Conservation (phyloP, 495 filamentous ascomycete genomes). For the Delitschia confertaspora region DNA sequence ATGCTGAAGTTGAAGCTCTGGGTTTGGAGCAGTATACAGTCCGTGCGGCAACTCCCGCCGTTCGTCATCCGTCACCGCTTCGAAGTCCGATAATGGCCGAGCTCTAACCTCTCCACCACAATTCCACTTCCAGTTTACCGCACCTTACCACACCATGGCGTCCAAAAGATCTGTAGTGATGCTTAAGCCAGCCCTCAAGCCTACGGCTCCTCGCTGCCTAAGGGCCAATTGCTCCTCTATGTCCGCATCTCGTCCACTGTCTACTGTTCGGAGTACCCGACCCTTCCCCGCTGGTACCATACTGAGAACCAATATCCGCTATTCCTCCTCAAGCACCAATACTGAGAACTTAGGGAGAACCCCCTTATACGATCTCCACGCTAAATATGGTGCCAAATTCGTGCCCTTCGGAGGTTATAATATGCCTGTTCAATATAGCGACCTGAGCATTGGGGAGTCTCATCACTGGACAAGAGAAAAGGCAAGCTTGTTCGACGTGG, state of each 20-base stretch:
- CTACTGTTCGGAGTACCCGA: no score
- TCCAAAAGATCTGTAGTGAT: slow-evolving; percentile 9
- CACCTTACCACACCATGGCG: slow-evolving; percentile 12
- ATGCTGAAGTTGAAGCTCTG: slow-evolving; percentile 1
- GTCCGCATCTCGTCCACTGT: background rate
- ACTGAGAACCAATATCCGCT: no score
- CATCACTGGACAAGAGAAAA: slow-evolving; percentile 82
- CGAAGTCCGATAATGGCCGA: no score
- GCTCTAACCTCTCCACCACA: no score
- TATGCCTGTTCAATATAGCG: slow-evolving; percentile 86
- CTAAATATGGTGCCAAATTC: slow-evolving; percentile 77
- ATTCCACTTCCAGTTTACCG: no score
- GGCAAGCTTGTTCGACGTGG: slow-evolving; percentile 80
- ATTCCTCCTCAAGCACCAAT: slow-evolving; percentile 15
- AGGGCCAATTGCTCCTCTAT: slow-evolving; percentile 1
- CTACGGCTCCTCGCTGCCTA: background rate
- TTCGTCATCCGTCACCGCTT: no score
- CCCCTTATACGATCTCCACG: slow-evolving; percentile 74
- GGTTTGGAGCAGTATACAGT: no score
- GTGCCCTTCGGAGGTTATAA: slow-evolving; percentile 89
- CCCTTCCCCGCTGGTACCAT: no score
- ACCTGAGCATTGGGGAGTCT: slow-evolving; percentile 63
- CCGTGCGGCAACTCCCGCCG: no score
- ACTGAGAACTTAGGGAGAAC: slow-evolving; percentile 51
- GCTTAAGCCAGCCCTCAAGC: slow-evolving; percentile 16